Base-by-base conservation (phyloP, 495 filamentous ascomycete genomes). In the Friedmanniomyces simplex region DNA sequence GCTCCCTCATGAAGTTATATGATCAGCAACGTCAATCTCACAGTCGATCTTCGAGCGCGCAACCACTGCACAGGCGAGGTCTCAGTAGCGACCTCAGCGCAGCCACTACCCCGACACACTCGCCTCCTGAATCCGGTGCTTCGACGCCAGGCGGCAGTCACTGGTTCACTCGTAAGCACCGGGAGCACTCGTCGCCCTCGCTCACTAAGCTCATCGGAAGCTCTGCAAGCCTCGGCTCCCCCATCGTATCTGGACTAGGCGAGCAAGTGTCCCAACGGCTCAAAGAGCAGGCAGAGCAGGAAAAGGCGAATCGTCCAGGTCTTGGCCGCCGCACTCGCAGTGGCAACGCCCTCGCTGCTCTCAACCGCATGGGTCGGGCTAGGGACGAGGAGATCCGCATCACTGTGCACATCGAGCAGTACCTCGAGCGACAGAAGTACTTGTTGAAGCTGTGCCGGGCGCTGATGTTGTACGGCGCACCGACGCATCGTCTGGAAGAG, bases 401-500 rank as follows among this genome's bases (percentile, higher is more conserved):
- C 67, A 91, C 87, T 16, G 79, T 91, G 12, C 87, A 95, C 69
- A 89, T 96, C 59, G 87, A 88, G n/a, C 85, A 91, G 58, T 84
- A 82, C 12, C 71, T 96, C 52, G 78, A 80, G 52, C 83, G 91
- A 14, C 91, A 97, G 63, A 78, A 78, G 48, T 96, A 95, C 71
- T 77, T 96, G 32, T 72, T 91, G 46, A 87, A 84, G 57, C 82
- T 96, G 36, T 96, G 93, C 68, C 81, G 81, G 48, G 88, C 88
- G 0, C 71, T 96, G 65, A 96, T 97, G 88, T 50, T 62, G 63
- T 69, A 72, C 50, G 67, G 70, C 20, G 75, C 75, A 1, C 75
- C 75, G n/a, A 78, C 76, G 8, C 75, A 78, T 63, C 66, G 75
- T 13, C 62, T 78, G 52, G 76, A 78, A 55, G 84, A 87, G 63